Base-by-base conservation (phyloP, 2,329 filamentous ascomycete genomes). In the Phyllosticta citribraziliensis region DNA sequence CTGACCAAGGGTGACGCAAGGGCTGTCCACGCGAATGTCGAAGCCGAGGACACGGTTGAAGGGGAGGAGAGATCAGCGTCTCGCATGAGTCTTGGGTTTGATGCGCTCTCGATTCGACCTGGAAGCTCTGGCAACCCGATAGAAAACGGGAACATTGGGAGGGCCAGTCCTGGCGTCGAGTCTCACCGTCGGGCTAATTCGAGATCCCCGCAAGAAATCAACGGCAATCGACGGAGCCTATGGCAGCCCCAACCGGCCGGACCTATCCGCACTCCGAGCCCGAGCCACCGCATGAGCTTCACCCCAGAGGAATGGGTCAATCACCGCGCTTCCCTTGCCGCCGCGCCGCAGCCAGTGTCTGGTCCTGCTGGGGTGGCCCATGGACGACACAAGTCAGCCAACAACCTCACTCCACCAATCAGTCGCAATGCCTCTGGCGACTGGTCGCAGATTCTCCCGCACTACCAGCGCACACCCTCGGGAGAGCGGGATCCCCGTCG, bases 251-350 rank as follows among this genome's bases (percentile, higher is more conserved):
- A 91, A 66, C 91, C 92, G 5, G 77, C 79, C 8, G 19, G 33
- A 1, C 56, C 56, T 19, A 50, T 24, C 17, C 57, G 56, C 27
- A 58, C 53, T n/a, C 55, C 60, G 14, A 62, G 60, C 25, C 60
- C 60, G 5, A 53, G 54, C n/a, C 20, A 47, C 20, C 52, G 56
- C 35, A 17, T 56, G 19, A 53, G 53, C 56, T 70, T 96, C 12
- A 88, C 87, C 4, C 81, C 91, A 0, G 90, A 96, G 71, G 85
- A 95, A 67, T 96, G 88, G 74, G 90, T 96, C 5, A 85, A 91
- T 67, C 87, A 93, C 66, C 85, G 90, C 64, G 87, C 86, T 22
- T 79, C 84, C 12, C 73, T 76, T 52, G 76, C 77, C 3, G 78
- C 80, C 19, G 78, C 80, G 10, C 40, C 40, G 40, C 76, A 80